Conservation (phyloP, 305 asterid species). For the Coffea humblotiana region DNA sequence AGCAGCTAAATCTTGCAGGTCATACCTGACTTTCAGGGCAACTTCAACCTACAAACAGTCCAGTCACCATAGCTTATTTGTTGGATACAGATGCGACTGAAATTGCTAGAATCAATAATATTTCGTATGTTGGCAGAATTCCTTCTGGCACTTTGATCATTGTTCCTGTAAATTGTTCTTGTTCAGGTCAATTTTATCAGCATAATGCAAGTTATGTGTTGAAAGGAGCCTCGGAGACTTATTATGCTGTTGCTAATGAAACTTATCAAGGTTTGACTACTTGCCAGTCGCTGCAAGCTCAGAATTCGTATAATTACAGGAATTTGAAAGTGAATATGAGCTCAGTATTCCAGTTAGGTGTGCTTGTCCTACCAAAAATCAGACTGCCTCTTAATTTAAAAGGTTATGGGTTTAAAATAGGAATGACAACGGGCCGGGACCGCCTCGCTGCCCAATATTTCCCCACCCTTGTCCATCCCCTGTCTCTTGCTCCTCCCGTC, state of each 20-base stretch:
- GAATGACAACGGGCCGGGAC: no score
- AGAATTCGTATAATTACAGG: conserved; percentile 28
- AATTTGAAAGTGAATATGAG: conserved; percentile 14
- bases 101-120: conserved; percentile 46
- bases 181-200: conserved; percentile 41
- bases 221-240: conserved; percentile 30
- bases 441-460: no score
- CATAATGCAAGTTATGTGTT: conserved; percentile 52
- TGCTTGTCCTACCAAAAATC: conserved; percentile 61
- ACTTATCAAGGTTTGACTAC: conserved; percentile 62
- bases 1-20: conserved; percentile 42
- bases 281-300: conserved; percentile 47
- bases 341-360: conserved; percentile 51
- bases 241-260: conserved; percentile 40
- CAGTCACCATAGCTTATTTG: conserved; percentile 40
- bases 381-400: conserved; percentile 41
- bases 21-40: conserved; percentile 57
- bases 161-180: conserved; percentile 53
- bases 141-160: conserved; percentile 37
- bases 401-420: no score
- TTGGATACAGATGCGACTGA: conserved; percentile 41
- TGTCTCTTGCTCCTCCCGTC: no score
- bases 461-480: no score
- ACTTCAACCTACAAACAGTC: conserved; percentile 45
- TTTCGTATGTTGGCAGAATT: conserved; percentile 35